Evolutionary conservation across 306 rosid genomes (phyloP).

Genomic region (Cucumis hystrix): DNA sequence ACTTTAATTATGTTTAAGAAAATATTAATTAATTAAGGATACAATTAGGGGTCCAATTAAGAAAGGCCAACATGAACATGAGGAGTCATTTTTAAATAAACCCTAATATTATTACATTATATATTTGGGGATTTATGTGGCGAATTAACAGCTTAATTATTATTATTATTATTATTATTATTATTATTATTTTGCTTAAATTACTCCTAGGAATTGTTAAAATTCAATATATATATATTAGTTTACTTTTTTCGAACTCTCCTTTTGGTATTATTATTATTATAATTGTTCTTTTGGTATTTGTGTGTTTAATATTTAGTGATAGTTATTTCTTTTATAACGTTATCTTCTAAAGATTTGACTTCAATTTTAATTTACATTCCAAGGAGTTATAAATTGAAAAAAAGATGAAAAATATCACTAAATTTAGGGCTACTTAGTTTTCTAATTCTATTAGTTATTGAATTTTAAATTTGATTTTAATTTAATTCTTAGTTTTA

Average conservation of each 20-base stretch:
- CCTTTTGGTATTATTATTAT: neutral
- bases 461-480: too few relatives aligned
- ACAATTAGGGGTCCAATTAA: neutral
- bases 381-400: too few relatives aligned
- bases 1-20: neutral
- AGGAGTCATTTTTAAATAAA: neutral
- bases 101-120: neutral
- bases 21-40: neutral
- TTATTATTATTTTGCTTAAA: neutral
- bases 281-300: neutral
- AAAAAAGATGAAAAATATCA: too few relatives aligned
- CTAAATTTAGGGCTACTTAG: too few relatives aligned
- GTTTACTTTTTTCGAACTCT: neutral
- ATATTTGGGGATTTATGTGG: neutral
- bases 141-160: neutral
- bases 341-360: neutral
- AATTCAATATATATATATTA: neutral
- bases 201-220: neutral
- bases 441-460: too few relatives aligned
- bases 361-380: too few relatives aligned
- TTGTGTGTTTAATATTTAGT: neutral
- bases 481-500: too few relatives aligned
- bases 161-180: too few relatives aligned
- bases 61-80: neutral
- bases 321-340: neutral